A percentile compares a stretch with the other conserved stretches of the same genome.
Evolutionary conservation across 805 yeast genomes (phyloP).

Genomic region (Ogataea paraovalis): DNA sequence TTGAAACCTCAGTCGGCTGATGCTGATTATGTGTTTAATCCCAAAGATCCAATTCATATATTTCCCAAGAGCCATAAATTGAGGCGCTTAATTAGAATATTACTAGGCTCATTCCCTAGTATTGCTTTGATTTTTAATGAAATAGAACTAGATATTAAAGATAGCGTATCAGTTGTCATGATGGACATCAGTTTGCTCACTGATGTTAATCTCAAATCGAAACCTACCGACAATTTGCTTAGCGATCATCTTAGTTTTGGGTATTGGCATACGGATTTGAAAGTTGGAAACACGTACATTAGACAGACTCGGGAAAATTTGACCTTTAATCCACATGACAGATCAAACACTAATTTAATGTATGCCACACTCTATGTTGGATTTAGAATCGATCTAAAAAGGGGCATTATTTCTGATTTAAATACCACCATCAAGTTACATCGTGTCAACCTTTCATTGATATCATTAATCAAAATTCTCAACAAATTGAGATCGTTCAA

Average conservation of each 20-base stretch:
- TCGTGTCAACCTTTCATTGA: slow-evolving; percentile 15
- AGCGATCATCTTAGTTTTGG: background rate
- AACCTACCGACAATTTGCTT: slow-evolving; percentile 1
- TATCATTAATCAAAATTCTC: slow-evolving; percentile 11
- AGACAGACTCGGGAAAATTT: background rate
- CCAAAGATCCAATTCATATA: slow-evolving; percentile 16
- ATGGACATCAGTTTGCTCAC: slow-evolving; percentile 2
- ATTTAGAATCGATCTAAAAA: slow-evolving; percentile 14
- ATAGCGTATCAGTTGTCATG: background rate
- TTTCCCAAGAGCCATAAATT: slow-evolving; percentile 12
- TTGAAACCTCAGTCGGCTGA: background rate
- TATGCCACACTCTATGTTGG: slow-evolving; percentile 8
- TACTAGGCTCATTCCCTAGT: slow-evolving; percentile 21
- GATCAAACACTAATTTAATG: background rate
- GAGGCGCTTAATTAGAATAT: slow-evolving; percentile 10
- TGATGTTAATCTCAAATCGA: slow-evolving; percentile 5
- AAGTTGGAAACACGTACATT: slow-evolving; percentile 4
- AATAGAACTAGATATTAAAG: slow-evolving; percentile 3
- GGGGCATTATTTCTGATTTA: slow-evolving; percentile 16
- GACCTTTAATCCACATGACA: background rate
- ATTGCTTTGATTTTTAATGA: slow-evolving; percentile 15
- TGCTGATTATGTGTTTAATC: slow-evolving; percentile 9
- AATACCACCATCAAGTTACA: slow-evolving; percentile 8
- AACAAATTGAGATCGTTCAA: background rate
- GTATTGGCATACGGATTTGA: slow-evolving; percentile 6